Base-by-base conservation (phyloP, 164 flowering plant species). In the Tetrastigma voinierianum region DNA sequence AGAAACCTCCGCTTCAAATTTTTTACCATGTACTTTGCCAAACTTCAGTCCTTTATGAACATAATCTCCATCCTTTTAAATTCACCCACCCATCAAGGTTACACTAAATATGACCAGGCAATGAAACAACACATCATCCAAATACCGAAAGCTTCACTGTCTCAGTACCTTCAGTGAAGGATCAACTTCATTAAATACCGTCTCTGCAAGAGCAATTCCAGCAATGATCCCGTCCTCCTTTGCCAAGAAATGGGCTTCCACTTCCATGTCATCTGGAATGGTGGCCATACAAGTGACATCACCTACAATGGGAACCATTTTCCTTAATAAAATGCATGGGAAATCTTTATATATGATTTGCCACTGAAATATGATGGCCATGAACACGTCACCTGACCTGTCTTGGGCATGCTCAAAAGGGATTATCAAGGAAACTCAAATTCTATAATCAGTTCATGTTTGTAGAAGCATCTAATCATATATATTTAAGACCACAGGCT, bases 281-380 rank as follows among this genome's bases (percentile, higher is more conserved):
- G 93, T 95, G 43, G 98, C 97, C 90, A 86, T 55, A 70, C 90
- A 89, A 53, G n/a, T 95, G 45, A 95, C 97, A 83, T 94, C 98
- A 56, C 96, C n/a, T 94, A 66, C 70, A 80, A 52, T 67, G 16
- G 25, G n/a, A 68, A 46, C 21, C 61, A 57, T 19, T 10, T 15
- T 21, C 13, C 14, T 57, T 20, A 48, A 23, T 20, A 24, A 15
- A 14, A 57, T 57, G 40, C 16, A 25, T 25, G 61, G 12, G n/a
- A n/a, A n/a, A n/a, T n/a, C n/a, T n/a, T n/a, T n/a, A n/a, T n/a
- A n/a, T n/a, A n/a, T n/a, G n/a, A 25, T 32, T 32, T 32, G 8
- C 40, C 40, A 32, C 6, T 32, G 40, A 32, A 32, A 32, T 32
- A 3, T 32, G 8, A 32, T 0, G 40, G 40, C 40, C 40, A 32